These are phyloP conservation scores for Aspergillus hortae DNA, from an alignment of 2,329 filamentous ascomycete genomes.

Conservation along the genomic window DNA sequence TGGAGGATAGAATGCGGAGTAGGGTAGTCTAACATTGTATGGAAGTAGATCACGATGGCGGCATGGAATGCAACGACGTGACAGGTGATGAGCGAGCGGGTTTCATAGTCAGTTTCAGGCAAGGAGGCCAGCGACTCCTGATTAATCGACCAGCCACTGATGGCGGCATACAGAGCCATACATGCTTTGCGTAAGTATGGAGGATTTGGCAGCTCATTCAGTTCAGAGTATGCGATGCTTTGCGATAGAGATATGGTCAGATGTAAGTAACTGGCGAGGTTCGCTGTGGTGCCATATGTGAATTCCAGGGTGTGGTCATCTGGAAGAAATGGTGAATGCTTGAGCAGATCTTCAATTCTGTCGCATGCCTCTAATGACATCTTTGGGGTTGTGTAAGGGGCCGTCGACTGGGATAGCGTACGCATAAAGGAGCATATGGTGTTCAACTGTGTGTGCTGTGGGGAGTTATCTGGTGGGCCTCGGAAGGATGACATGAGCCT, in stretches of 20 bases:
- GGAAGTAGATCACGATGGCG: conserved; percentile 5
- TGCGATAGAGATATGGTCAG: neutral
- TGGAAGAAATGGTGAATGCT: neutral
- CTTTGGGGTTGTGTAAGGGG: neutral
- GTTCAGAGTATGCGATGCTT: neutral
- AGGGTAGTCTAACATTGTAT: neutral
- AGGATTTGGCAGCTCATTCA: neutral
- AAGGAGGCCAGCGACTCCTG: neutral
- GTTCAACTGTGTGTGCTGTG: neutral
- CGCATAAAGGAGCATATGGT: conserved; percentile 5
- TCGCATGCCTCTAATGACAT: neutral
- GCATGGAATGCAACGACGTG: conserved; percentile 7
- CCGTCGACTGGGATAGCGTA: conserved; percentile 3
- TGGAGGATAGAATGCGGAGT: neutral
- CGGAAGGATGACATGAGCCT: neutral
- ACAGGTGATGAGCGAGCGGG: conserved; percentile 3
- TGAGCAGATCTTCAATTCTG: neutral
- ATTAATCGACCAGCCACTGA: neutral
- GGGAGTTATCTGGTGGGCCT: neutral
- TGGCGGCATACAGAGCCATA: neutral
- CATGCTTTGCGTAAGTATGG: neutral
- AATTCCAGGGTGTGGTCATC: conserved; percentile 1
- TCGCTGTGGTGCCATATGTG: conserved; percentile 4
- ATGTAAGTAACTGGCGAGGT: conserved; percentile 2
- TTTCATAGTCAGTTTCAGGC: neutral